These are phyloP conservation scores for Elsinoe arachidis DNA, from an alignment of 2,329 filamentous ascomycete species.

Conservation along the genomic window DNA sequence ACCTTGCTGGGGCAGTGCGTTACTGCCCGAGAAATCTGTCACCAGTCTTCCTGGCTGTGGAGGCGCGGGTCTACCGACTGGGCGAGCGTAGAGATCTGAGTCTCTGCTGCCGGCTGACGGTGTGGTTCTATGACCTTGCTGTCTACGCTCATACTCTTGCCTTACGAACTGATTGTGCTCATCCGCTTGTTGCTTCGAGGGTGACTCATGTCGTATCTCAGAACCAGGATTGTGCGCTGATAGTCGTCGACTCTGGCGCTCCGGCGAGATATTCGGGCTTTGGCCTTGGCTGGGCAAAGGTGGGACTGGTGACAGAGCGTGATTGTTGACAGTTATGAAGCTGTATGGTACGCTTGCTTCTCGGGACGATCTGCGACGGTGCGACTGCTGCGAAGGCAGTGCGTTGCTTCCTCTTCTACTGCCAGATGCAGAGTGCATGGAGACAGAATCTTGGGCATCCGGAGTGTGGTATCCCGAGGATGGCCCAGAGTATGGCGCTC, in stretches of 20 bases:
- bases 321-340: not conserved
- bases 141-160: not conserved
- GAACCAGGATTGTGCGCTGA: not conserved
- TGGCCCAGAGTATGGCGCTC: not conserved
- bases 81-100: not conserved
- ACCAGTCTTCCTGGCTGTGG: conserved; percentile 2
- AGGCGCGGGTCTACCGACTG: not conserved
- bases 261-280: not conserved
- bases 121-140: not conserved
- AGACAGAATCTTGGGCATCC: not conserved
- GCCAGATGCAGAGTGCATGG: not conserved
- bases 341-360: not conserved
- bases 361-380: not conserved
- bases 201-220: not conserved
- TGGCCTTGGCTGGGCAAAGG: not conserved
- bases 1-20: not conserved
- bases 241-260: not conserved
- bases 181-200: not conserved
- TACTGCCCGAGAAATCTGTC: not conserved
- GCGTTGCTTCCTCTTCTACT: not conserved
- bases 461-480: not conserved
- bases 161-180: conserved; percentile 3
- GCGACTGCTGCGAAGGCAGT: not conserved
- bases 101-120: conserved; percentile 1
- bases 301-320: not conserved